Evolutionary conservation across 2,329 filamentous ascomycete genomes (phyloP).

Genomic region (Colletotrichum graminicola): DNA sequence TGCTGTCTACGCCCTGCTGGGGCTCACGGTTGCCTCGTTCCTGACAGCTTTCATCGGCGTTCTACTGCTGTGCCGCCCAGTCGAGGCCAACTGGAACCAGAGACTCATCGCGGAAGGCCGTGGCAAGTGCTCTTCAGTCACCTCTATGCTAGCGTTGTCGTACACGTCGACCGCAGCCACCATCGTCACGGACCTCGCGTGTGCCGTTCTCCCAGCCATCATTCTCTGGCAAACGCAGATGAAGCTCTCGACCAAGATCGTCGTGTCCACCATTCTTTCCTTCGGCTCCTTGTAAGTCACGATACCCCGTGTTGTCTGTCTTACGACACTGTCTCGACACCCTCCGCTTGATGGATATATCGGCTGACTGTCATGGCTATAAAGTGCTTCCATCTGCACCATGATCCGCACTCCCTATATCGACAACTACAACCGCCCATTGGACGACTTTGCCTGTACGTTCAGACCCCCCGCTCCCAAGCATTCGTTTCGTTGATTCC

Average conservation of each 20-base stretch:
- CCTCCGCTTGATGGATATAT: neutral
- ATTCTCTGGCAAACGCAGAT: slow-evolving; percentile 51
- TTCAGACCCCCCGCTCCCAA: neutral
- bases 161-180: slow-evolving; percentile 50
- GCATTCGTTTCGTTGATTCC: neutral
- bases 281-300: slow-evolving; percentile 45
- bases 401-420: slow-evolving; percentile 45
- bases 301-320: neutral
- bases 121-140: slow-evolving; percentile 39
- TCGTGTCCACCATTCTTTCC: slow-evolving; percentile 42
- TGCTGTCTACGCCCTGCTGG: slow-evolving; percentile 42
- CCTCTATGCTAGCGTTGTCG: slow-evolving; percentile 44
- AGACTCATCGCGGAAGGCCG: slow-evolving; percentile 47
- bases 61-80: slow-evolving; percentile 44
- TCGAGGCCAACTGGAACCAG: slow-evolving; percentile 44
- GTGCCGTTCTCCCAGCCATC: slow-evolving; percentile 48
- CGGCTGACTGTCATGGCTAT: neutral
- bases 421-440: slow-evolving; percentile 42
- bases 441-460: slow-evolving; percentile 43
- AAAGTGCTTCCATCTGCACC: slow-evolving; percentile 45
- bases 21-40: slow-evolving; percentile 45
- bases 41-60: slow-evolving; percentile 49
- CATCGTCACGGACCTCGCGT: slow-evolving; percentile 50
- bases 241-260: slow-evolving; percentile 43
- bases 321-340: too few species aligned